These are phyloP conservation scores for Spathaspora boniae DNA, from an alignment of 805 yeast genomes.

Conservation along the genomic window DNA sequence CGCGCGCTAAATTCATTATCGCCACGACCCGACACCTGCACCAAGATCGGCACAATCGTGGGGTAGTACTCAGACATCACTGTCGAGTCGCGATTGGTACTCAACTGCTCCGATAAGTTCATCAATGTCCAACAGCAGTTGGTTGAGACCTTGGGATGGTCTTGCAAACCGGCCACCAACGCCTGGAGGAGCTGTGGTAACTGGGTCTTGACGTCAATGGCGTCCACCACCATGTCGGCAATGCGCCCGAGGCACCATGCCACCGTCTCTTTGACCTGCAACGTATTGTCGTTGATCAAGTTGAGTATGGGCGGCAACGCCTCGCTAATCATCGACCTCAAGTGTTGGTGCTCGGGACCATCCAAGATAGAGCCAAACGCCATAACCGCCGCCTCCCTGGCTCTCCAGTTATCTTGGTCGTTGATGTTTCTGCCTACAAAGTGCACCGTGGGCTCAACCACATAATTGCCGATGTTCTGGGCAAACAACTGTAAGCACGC, in stretches of 20 bases:
- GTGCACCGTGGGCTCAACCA: slow-evolving; percentile 77
- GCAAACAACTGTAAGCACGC: slow-evolving; percentile 94
- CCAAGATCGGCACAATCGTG: slow-evolving; percentile 62
- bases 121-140: slow-evolving; percentile 98
- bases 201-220: slow-evolving; percentile 62
- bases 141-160: slow-evolving; percentile 91
- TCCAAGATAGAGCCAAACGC: slow-evolving; percentile 96
- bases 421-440: slow-evolving; percentile 77
- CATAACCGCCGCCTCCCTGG: slow-evolving; percentile 97
- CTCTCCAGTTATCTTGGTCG: slow-evolving; percentile 55
- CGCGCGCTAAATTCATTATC: slow-evolving; percentile 87
- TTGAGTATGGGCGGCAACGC: slow-evolving; percentile 77
- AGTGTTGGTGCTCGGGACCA: slow-evolving; percentile 79
- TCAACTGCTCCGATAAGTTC: slow-evolving; percentile 82
- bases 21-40: slow-evolving; percentile 62
- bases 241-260: slow-evolving; percentile 98
- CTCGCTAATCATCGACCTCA: slow-evolving; percentile 66
- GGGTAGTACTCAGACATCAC: slow-evolving; percentile 73
- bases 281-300: slow-evolving; percentile 67
- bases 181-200: slow-evolving; percentile 73
- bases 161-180: slow-evolving; percentile 74
- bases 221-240: slow-evolving; percentile 79
- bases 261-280: slow-evolving; percentile 93
- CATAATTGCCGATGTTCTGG: slow-evolving; percentile 80
- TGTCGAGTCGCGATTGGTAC: slow-evolving; percentile 50